Evolutionary conservation across 805 yeast species (phyloP), one percentile per base, ranked within the genome.

Genomic region (Zygoascus ofunaensis): DNA sequence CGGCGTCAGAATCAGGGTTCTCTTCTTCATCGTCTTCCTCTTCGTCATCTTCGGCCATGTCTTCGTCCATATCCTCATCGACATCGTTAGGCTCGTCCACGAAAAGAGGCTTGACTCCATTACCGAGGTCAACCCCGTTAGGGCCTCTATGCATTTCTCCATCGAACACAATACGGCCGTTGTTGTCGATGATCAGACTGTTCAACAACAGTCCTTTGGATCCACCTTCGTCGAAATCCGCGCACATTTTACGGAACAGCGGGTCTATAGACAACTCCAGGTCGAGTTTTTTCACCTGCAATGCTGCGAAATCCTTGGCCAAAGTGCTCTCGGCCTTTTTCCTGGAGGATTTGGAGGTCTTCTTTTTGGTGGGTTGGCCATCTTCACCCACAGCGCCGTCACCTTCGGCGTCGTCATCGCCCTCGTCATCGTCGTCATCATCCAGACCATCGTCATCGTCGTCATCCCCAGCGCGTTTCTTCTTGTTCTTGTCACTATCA

Each of bases 131-230:
- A 4, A 7, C 32, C n/a, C 51, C 56, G 34, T 44, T 48, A 44
- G 15, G 30, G 10, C 51, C 54, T 37, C 45, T 67, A 14, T 64
- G 65, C 55, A 69, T 76, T 49, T 86, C 70, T 49, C 86, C 89
- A 46, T 75, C 70, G 38, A 85, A 75, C 5, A 80, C 73, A 24
- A 76, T 71, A 77, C 92, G 77, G 47, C 85, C 79, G 40, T 65
- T 61, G 44, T 66, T 69, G 63, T 63, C 65, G 60, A 63, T 57
- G 59, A 73, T 54, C 58, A 77, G 45, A 64, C 71, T 49, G 63
- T 68, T 59, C 83, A 84, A 59, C n/a, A 64, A 49, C 39, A 70
- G 58, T 2, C 66, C 65, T 5, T 56, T 61, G 12, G 66, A 64
- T 4, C 71, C 72, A 14, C 71, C 70, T 42, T 67, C 70, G 45